Evolutionary conservation across 2,329 filamentous ascomycete species (phyloP), one percentile per base, ranked within the genome.

Genomic region (Exophiala aquamarina): DNA sequence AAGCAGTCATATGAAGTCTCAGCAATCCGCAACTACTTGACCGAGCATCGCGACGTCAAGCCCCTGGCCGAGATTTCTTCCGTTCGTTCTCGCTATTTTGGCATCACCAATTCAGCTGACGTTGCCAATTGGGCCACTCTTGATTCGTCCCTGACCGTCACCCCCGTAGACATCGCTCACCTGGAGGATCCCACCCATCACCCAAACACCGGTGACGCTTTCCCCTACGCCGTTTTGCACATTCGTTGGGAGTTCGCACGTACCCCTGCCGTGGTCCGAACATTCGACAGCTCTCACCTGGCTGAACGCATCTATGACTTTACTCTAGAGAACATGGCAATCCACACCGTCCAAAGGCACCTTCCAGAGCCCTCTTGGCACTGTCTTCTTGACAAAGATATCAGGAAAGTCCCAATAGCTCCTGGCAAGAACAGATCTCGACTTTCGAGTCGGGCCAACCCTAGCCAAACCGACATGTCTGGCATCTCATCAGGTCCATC

Each of bases 151-250:
- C 66, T 78, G 13, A 63, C 59, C 15, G 70, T 76, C 58, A 29
- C 37, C 11, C 15, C 49, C 7, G 50, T 50, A 31, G 44, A 53
- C 15, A 43, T 21, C 23, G 20, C 34, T 4, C 41, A 41, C 3
- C 29, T 58, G n/a, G 41, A 42, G 31, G 36, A 45, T 18, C 31
- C 48, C 7, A 68, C 68, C 14, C 31, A 21, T 11, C 32, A 37
- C 55, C 59, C 5, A 55, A 61, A 21, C 28, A 63, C 3, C 15
- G 36, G 48, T 14, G 57, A 59, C 18, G 36, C 53, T 5, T 79
- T 80, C 53, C 76, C 76, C 4, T 72, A 77, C 59, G 74, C 74
- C 20, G 66, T 79, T 13, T 63, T 80, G 1, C 68, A 74, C 36
- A 64, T 80, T 21, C 69, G 76, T 20, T 69, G 70, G 42, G 75